Percentiles rank a stretch among this genome's conserved stretches.
Conservation (phyloP, 2,329 filamentous ascomycete genomes). For the Orbilia ellipsospora region DNA sequence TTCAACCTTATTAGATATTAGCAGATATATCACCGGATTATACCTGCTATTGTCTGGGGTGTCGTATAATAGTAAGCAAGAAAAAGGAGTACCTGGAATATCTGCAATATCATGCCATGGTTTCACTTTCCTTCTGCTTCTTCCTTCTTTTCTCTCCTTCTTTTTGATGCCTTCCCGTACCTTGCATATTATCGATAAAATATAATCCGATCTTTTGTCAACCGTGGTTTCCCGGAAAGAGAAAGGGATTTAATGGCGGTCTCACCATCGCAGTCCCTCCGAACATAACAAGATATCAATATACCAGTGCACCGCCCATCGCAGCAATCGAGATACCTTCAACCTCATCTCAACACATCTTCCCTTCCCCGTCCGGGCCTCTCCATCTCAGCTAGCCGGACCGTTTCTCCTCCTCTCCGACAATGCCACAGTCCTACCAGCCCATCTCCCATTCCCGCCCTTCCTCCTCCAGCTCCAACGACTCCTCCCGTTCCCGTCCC, state of each 20-base stretch:
- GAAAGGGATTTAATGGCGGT: conserved; percentile 7
- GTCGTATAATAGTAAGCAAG: neutral
- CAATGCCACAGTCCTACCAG: conserved; percentile 49
- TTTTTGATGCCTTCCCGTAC: neutral
- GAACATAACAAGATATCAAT: neutral
- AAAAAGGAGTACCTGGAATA: neutral
- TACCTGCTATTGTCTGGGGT: neutral
- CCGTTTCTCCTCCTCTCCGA: neutral
- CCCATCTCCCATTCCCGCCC: conserved; percentile 41
- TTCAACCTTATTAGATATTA: neutral
- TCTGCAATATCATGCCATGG: neutral
- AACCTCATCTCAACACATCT: conserved; percentile 16
- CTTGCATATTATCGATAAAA: conserved; percentile 19
- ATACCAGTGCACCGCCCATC: neutral
- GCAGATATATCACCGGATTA: neutral
- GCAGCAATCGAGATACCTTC: neutral
- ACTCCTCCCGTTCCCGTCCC: conserved; percentile 49
- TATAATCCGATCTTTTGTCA: neutral
- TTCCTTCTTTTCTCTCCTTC: neutral
- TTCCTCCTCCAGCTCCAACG: conserved; percentile 51
- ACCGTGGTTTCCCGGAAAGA: conserved; percentile 2
- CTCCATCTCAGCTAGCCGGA: no score
- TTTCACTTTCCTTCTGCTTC: neutral
- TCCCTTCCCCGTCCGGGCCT: conserved; percentile 2
- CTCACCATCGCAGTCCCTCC: conserved; percentile 3